Percentiles rank a stretch among this genome's conserved stretches.
Conservation (phyloP, 1,139 yeast species). For the Magnusiomyces clavatus region DNA sequence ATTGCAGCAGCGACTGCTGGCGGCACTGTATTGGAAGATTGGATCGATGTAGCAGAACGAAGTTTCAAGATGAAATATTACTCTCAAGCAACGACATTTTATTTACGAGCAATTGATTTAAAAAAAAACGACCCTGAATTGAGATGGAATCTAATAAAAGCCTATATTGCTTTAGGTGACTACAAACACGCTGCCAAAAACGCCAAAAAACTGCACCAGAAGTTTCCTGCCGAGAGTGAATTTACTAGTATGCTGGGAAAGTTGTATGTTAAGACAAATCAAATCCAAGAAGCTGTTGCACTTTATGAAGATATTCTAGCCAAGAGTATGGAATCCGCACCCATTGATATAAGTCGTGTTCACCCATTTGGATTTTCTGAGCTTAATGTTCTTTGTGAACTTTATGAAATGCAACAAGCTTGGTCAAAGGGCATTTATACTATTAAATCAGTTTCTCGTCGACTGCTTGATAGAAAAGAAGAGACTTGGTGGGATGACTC, state of each 20-base stretch:
- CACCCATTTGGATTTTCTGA: constrained; percentile 75
- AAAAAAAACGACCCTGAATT: constrained; percentile 49
- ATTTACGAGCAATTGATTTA: constrained; percentile 59
- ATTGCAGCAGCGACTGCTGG: constrained; percentile 76
- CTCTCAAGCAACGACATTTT: constrained; percentile 80
- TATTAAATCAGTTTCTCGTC: constrained; percentile 66
- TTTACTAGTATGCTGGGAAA: constrained; percentile 70
- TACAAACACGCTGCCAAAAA: constrained; percentile 70
- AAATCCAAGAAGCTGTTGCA: constrained; percentile 73
- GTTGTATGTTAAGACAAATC: constrained; percentile 64
- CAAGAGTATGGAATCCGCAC: constrained; percentile 19
- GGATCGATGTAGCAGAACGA: constrained; percentile 78
- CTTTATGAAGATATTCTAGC: constrained; percentile 46
- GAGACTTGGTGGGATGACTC: constrained; percentile 83
- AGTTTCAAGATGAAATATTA: constrained; percentile 63
- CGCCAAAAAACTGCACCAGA: constrained; percentile 52
- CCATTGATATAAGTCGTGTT: constrained; percentile 19
- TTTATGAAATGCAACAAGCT: constrained; percentile 60
- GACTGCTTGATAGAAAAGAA: constrained; percentile 65
- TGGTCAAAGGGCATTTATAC: constrained; percentile 57
- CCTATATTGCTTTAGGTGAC: constrained; percentile 59
- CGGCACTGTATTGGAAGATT: constrained; percentile 68
- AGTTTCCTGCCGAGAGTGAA: constrained; percentile 54
- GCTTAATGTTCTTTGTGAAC: constrained; percentile 71
- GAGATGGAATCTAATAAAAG: constrained; percentile 43